phyloP scores from a whole-genome alignment of 2,329 filamentous ascomycete genomes.

The Lachnellula suecica region DNA sequence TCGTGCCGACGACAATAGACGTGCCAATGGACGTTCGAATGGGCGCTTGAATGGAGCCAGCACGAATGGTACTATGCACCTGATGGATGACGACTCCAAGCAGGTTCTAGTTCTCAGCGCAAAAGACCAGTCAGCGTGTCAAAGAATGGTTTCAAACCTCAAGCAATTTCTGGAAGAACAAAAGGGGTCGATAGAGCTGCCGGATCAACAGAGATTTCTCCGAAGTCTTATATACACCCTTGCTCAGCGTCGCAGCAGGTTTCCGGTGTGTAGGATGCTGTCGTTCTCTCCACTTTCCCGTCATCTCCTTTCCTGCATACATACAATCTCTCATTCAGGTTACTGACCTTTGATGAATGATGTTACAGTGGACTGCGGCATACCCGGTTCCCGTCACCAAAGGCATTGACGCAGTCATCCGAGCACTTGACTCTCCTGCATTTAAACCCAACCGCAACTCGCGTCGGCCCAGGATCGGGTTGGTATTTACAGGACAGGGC shows the following conservation, averaged over 20 bases:
- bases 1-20: not conserved
- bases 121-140: not conserved
- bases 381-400: not conserved
- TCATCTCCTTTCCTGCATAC: too few relatives aligned
- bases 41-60: not conserved
- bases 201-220: constrained; percentile 2
- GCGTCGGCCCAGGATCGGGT: constrained; percentile 1
- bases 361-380: too few relatives aligned
- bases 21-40: not conserved
- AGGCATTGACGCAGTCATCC: not conserved
- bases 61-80: not conserved
- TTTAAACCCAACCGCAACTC: not conserved
- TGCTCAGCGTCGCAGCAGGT: constrained; percentile 11
- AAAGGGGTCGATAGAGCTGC: not conserved
- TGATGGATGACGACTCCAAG: not conserved
- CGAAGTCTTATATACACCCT: constrained; percentile 20
- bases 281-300: too few relatives aligned
- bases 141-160: not conserved
- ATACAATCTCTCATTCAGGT: too few relatives aligned
- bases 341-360: too few relatives aligned
- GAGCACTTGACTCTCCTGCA: not conserved
- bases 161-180: not conserved
- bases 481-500: constrained; percentile 29
- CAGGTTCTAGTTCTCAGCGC: not conserved
- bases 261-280: too few relatives aligned